phyloP scores from a whole-genome alignment of 441 rosid genomes.

The Brassica hybrid region DNA sequence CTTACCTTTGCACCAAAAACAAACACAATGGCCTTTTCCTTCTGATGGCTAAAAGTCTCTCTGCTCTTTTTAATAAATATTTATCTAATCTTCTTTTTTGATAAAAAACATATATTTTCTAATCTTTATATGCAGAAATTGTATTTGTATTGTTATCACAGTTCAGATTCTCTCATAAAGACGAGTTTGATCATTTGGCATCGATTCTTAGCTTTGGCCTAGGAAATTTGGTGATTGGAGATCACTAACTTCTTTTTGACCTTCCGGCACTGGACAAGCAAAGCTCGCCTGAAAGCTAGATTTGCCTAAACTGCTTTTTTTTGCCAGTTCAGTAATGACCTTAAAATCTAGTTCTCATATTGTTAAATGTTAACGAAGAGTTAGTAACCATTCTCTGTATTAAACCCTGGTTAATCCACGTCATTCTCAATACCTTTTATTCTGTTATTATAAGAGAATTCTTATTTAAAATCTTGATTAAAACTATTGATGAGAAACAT shows the following conservation, averaged over 20 bases:
- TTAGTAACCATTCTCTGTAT: not conserved
- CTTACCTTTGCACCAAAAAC: constrained; percentile 22
- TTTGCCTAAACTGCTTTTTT: no score
- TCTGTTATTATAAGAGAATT: not conserved
- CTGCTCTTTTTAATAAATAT: not conserved
- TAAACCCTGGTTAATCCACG: not conserved
- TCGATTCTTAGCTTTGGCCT: no score
- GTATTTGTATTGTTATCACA: not conserved
- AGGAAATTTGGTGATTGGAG: no score
- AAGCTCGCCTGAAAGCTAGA: no score
- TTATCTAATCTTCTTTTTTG: no score
- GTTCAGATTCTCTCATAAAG: not conserved
- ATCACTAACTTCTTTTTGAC: no score
- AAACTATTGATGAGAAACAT: no score
- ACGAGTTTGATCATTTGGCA: not conserved
- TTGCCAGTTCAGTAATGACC: no score
- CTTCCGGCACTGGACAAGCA: no score
- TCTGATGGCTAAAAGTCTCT: constrained; percentile 24
- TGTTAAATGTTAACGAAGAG: not conserved
- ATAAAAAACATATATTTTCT: not conserved
- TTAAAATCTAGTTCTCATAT: no score
- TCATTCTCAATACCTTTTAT: constrained; percentile 4
- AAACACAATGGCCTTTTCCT: constrained; percentile 29
- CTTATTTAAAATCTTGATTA: constrained; percentile 1
- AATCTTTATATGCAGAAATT: not conserved